Percentiles rank a stretch among this genome's conserved stretches.
Evolutionary conservation across 306 rosid species (phyloP).

Genomic region (Rosa multiflora): DNA sequence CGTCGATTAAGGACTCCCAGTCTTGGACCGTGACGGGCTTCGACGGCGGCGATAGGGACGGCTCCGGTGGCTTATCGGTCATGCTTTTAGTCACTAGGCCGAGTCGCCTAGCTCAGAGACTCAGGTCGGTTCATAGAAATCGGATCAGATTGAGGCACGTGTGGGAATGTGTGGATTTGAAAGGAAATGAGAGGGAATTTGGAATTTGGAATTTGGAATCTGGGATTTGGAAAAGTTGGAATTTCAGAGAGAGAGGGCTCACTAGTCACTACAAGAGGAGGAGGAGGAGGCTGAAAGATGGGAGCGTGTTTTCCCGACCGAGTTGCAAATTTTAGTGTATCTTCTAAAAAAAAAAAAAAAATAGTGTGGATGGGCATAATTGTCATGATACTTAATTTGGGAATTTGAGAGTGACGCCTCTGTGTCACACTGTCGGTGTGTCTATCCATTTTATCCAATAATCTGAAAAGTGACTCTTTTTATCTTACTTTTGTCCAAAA

Average conservation of each 20-base stretch:
- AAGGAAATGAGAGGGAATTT: slow-evolving; percentile 2
- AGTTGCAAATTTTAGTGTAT: too few relatives aligned
- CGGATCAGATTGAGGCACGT: background rate
- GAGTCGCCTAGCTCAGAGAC: background rate
- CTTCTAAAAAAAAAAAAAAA: too few relatives aligned
- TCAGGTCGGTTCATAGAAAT: background rate
- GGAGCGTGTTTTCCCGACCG: background rate
- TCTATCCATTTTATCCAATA: too few relatives aligned
- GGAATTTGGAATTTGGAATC: background rate
- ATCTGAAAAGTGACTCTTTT: too few relatives aligned
- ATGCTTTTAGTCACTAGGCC: slow-evolving; percentile 13
- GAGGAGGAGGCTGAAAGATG: background rate
- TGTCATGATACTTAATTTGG: background rate
- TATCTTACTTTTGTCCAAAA: too few relatives aligned
- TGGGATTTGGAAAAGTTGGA: background rate
- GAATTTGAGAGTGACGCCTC: background rate
- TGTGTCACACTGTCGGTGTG: too few relatives aligned
- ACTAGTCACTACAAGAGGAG: background rate
- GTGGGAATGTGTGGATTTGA: background rate
- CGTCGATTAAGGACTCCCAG: slow-evolving; percentile 82
- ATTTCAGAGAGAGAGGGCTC: background rate
- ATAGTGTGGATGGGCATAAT: background rate
- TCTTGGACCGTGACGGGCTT: slow-evolving; percentile 65
- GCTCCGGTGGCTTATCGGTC: slow-evolving; percentile 44
- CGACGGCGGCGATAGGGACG: slow-evolving; percentile 27